Evolutionary conservation across 208 protist species (phyloP).

Genomic region (Tritrichomonas musculus): DNA sequence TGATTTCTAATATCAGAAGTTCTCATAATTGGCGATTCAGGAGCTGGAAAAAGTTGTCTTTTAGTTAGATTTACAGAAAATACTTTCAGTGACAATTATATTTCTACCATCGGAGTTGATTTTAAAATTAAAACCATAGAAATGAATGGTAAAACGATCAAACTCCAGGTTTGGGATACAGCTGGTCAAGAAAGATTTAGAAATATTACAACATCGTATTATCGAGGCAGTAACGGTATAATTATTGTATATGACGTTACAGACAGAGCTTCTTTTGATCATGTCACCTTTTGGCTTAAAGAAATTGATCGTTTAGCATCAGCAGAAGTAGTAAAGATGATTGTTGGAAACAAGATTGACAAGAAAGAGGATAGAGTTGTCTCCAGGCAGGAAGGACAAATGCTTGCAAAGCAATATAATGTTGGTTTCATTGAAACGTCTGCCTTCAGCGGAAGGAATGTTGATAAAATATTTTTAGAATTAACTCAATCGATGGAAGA

Average conservation of each 20-base stretch:
- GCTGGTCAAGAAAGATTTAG: too few species aligned
- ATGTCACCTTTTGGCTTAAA: slow-evolving; percentile 68
- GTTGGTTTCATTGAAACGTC: not conserved
- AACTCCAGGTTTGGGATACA: slow-evolving; percentile 59
- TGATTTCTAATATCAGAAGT: not conserved
- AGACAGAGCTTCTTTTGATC: slow-evolving; percentile 45
- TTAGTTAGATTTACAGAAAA: slow-evolving; percentile 57
- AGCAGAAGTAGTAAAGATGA: slow-evolving; percentile 92
- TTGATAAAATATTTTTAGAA: not conserved
- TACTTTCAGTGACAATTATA: slow-evolving; percentile 60
- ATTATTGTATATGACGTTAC: slow-evolving; percentile 63
- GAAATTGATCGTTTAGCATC: slow-evolving; percentile 93
- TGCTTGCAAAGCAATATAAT: not conserved
- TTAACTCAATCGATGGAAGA: not conserved
- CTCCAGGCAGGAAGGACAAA: not conserved
- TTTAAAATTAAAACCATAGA: slow-evolving; percentile 59
- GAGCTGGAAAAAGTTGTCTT: slow-evolving; percentile 53
- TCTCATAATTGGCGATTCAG: not conserved
- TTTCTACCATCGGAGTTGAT: slow-evolving; percentile 64
- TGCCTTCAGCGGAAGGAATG: not conserved
- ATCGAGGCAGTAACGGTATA: slow-evolving; percentile 54
- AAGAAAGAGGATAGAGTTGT: slow-evolving; percentile 68
- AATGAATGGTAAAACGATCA: slow-evolving; percentile 37
- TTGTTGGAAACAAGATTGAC: slow-evolving; percentile 97
- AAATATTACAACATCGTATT: slow-evolving; percentile 58